Conservation (phyloP, 352 stramenopile genomes). For the Globisporangium spinosum region DNA sequence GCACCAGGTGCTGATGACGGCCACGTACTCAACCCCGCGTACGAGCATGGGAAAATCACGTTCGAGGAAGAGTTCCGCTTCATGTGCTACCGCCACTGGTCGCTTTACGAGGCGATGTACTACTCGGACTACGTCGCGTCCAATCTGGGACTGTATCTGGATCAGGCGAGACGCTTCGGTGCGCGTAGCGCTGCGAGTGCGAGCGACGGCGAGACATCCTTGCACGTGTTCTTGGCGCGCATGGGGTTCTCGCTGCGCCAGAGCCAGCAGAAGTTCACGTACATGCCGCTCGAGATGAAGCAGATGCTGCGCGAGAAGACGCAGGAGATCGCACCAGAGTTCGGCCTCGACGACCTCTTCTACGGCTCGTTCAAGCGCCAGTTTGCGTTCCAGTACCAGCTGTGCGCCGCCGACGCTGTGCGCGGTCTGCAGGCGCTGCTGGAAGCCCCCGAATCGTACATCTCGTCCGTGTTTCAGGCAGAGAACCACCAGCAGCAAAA, state of each 20-base stretch:
- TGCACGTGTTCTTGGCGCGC: constrained; percentile 94
- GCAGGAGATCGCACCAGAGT: constrained; percentile 90
- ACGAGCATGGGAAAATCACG: constrained; percentile 78
- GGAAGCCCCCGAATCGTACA: constrained; percentile 80
- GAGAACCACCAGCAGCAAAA: constrained; percentile 60
- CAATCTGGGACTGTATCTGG: constrained; percentile 79
- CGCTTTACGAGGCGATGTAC: constrained; percentile 94
- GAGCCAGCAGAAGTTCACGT: constrained; percentile 94
- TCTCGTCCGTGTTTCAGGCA: constrained; percentile 56
- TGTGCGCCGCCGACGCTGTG: constrained; percentile 94
- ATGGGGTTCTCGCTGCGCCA: constrained; percentile 96
- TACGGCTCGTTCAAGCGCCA: constrained; percentile 95
- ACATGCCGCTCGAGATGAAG: constrained; percentile 93
- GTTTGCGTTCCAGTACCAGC: constrained; percentile 93
- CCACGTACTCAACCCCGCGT: constrained; percentile 41
- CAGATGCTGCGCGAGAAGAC: constrained; percentile 91
- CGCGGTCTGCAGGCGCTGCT: constrained; percentile 93
- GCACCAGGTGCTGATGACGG: constrained; percentile 17
- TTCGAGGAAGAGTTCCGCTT: constrained; percentile 94
- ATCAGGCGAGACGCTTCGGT: constrained; percentile 58
- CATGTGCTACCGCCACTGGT: constrained; percentile 96
- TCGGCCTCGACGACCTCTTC: constrained; percentile 94
- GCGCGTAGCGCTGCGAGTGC: constrained; percentile 45
- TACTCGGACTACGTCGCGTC: constrained; percentile 94
- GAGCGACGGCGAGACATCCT: constrained; percentile 54